phyloP scores from a whole-genome alignment of 257 asterid genomes.

The Knoxia roxburghii region DNA sequence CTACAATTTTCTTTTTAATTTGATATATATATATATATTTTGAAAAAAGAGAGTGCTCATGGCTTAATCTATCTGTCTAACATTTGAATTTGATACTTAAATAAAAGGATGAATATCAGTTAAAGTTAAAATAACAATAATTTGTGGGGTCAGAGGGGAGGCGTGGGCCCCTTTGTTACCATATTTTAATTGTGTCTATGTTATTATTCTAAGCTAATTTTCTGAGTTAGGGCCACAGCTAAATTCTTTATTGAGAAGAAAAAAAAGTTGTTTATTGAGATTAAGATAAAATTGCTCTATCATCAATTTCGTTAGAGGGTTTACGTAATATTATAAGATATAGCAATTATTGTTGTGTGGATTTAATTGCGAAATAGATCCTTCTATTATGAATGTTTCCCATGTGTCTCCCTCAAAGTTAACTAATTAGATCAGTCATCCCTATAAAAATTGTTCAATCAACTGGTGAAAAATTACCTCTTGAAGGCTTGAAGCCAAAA shows the following conservation, averaged over 20 bases:
- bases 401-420: not conserved
- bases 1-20: too few relatives aligned
- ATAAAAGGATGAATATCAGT: too few relatives aligned
- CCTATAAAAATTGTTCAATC: not conserved
- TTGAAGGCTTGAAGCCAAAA: too few relatives aligned
- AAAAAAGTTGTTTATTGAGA: too few relatives aligned
- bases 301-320: not conserved
- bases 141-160: not conserved
- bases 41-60: too few relatives aligned
- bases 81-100: too few relatives aligned
- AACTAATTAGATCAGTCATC: not conserved
- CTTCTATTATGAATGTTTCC: not conserved
- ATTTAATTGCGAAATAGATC: not conserved
- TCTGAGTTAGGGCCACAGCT: slow-evolving; percentile 7
- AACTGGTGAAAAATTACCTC: too few relatives aligned
- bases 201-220: not conserved
- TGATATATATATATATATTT: too few relatives aligned
- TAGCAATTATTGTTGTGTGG: slow-evolving; percentile 10
- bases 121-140: too few relatives aligned
- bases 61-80: too few relatives aligned
- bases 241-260: slow-evolving; percentile 3
- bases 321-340: not conserved
- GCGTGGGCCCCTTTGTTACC: not conserved
- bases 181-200: not conserved
- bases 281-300: not conserved